Conservation (phyloP, 352 stramenopile genomes). For the Phytophthora foliorum region DNA sequence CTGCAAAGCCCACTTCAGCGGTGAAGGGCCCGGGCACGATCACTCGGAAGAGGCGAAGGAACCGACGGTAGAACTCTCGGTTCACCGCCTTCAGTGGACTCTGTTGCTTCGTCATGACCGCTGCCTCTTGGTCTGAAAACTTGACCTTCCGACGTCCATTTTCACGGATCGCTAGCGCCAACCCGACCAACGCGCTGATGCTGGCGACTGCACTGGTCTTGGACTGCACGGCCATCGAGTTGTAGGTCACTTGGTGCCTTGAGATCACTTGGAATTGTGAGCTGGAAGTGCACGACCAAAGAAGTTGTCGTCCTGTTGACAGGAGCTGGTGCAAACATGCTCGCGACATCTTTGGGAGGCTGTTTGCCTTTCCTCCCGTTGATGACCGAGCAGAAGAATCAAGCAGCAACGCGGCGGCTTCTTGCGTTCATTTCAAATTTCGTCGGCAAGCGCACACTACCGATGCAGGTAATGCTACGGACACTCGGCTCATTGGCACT, state of each 20-base stretch:
- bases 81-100: conserved; percentile 74
- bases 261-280: conserved; percentile 23
- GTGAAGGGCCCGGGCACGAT: conserved; percentile 72
- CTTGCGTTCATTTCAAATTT: no score
- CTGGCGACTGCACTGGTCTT: conserved; percentile 22
- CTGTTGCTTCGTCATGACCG: conserved; percentile 59
- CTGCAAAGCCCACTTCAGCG: conserved; percentile 66
- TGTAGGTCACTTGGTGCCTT: background rate
- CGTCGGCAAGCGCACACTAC: background rate
- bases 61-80: conserved; percentile 62
- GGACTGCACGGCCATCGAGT: conserved; percentile 22
- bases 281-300: conserved; percentile 1
- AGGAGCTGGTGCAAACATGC: no score
- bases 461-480: background rate
- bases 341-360: background rate
- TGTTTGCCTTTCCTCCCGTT: background rate
- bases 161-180: conserved; percentile 72
- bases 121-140: conserved; percentile 46
- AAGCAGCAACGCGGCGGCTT: background rate
- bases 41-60: conserved; percentile 71
- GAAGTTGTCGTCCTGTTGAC: no score
- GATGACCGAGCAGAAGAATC: background rate
- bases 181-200: conserved; percentile 37
- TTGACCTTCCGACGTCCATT: conserved; percentile 55
- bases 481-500: background rate